phyloP scores from a whole-genome alignment of 176 grass and related monocot species.

The Aegilops tauschii region DNA sequence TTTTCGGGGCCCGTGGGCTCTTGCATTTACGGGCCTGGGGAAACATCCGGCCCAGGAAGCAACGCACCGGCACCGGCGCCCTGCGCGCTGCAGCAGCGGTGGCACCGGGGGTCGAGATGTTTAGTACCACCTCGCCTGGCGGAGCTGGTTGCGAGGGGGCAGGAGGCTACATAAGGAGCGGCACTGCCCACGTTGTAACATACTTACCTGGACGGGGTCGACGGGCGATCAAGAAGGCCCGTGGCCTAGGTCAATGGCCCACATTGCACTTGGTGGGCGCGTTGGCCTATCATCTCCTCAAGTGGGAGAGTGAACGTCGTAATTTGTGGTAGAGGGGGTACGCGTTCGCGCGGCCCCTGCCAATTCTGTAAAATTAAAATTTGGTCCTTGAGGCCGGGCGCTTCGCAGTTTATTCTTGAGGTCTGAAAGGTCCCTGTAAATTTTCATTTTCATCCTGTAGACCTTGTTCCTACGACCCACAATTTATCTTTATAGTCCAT shows the following conservation, averaged over 20 bases:
- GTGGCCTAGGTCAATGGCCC: constrained; percentile 42
- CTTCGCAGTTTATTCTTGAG: too few species aligned
- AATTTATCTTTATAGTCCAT: too few species aligned
- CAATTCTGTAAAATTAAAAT: background rate
- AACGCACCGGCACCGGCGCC: background rate
- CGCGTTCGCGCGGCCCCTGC: constrained; percentile 63
- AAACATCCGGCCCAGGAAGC: background rate
- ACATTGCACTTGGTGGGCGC: constrained; percentile 28
- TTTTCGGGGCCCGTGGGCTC: background rate
- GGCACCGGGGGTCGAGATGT: background rate
- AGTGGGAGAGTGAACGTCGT: constrained; percentile 55
- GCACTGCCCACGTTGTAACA: background rate
- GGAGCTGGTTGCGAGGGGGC: fast-evolving
- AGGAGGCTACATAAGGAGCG: background rate
- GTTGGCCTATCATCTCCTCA: constrained; percentile 39
- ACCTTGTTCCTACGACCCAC: too few species aligned
- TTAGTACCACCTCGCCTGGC: constrained; percentile 20
- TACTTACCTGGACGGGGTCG: constrained; percentile 47
- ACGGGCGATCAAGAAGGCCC: background rate
- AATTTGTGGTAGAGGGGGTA: constrained; percentile 76
- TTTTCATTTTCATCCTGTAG: too few species aligned
- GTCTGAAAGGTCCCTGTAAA: too few species aligned
- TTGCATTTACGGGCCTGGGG: background rate
- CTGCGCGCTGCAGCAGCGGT: background rate
- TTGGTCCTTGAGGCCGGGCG: background rate